These are phyloP conservation scores for Cucurbita maxima DNA, from an alignment of 306 rosid species.

Conservation along the genomic window DNA sequence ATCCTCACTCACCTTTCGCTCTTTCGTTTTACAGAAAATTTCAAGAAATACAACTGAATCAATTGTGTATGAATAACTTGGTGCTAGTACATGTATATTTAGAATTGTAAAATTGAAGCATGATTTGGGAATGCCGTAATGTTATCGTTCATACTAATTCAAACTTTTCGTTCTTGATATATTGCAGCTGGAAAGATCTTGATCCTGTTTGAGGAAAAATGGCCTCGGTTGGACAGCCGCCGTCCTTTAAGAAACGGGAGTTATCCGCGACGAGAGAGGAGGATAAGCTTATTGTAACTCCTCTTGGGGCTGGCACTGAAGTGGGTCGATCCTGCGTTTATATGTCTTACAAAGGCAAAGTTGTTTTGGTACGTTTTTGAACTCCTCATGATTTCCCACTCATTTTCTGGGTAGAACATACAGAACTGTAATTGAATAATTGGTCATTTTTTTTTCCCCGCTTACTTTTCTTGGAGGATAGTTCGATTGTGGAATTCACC, in stretches of 20 bases:
- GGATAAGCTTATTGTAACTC: constrained; percentile 53
- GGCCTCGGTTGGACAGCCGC: constrained; percentile 29
- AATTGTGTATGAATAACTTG: no score
- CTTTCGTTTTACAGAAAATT: not conserved
- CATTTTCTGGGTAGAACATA: not conserved
- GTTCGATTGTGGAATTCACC: constrained; percentile 98
- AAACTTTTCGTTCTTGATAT: not conserved
- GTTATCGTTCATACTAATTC: not conserved
- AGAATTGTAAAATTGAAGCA: not conserved
- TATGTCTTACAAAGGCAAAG: constrained; percentile 71
- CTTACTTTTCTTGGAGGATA: constrained; percentile 6
- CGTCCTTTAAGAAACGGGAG: constrained; percentile 44
- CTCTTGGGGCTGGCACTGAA: constrained; percentile 88
- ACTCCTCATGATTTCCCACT: not conserved
- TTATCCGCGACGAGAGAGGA: constrained; percentile 39
- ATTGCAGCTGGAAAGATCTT: not conserved
- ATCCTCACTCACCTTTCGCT: not conserved
- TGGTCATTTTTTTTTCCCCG: not conserved
- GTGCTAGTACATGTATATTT: not conserved
- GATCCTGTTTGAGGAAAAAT: constrained; percentile 7
- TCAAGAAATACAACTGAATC: not conserved
- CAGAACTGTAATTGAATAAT: not conserved
- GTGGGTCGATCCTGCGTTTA: constrained; percentile 88
- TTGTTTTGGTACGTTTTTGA: constrained; percentile 25
- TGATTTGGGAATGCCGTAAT: not conserved